Percentiles rank a stretch among this genome's conserved stretches.
phyloP scores from a whole-genome alignment of 2,329 filamentous ascomycete species.

The Colletotrichum caudatum region DNA sequence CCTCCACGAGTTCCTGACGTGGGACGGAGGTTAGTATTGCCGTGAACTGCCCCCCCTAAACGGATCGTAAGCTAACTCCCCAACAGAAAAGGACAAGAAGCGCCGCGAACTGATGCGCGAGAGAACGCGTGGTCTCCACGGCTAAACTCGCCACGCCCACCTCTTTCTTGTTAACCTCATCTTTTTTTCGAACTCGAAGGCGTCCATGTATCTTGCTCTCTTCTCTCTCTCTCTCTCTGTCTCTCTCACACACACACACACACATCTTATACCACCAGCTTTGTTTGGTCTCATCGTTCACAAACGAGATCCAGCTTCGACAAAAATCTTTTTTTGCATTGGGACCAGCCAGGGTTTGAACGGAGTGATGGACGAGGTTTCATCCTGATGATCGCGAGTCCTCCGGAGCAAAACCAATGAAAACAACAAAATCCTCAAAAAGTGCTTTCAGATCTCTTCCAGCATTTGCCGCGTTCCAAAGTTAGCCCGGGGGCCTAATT shows the following conservation, averaged over 20 bases:
- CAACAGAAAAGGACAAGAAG: slow-evolving; percentile 74
- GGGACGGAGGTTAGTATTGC: slow-evolving; percentile 75
- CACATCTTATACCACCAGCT: slow-evolving; percentile 41
- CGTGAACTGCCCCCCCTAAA: background rate
- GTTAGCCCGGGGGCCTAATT: slow-evolving; percentile 1
- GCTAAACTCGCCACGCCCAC: background rate
- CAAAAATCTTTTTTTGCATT: slow-evolving; percentile 19
- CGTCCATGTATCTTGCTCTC: slow-evolving; percentile 41
- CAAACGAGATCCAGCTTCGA: slow-evolving; percentile 11
- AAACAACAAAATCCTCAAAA: slow-evolving; percentile 8
- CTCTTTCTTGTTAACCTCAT: slow-evolving; percentile 37
- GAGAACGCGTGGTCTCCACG: slow-evolving; percentile 64
- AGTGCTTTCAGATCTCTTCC: slow-evolving; percentile 13
- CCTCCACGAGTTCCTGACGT: slow-evolving; percentile 93
- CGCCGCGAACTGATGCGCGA: slow-evolving; percentile 75
- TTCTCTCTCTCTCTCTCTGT: slow-evolving; percentile 10
- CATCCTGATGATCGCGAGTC: slow-evolving; percentile 5
- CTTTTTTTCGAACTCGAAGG: slow-evolving; percentile 30
- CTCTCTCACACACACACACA: too few relatives aligned
- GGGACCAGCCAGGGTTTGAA: slow-evolving; percentile 32
- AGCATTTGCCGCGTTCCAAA: slow-evolving; percentile 10
- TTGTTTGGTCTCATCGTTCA: slow-evolving; percentile 26
- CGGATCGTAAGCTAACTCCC: slow-evolving; percentile 48
- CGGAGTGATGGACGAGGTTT: slow-evolving; percentile 23
- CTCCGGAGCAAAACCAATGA: slow-evolving; percentile 12